Evolutionary conservation across 805 yeast genomes (phyloP).

Genomic region (Wickerhamiella lipophila): DNA sequence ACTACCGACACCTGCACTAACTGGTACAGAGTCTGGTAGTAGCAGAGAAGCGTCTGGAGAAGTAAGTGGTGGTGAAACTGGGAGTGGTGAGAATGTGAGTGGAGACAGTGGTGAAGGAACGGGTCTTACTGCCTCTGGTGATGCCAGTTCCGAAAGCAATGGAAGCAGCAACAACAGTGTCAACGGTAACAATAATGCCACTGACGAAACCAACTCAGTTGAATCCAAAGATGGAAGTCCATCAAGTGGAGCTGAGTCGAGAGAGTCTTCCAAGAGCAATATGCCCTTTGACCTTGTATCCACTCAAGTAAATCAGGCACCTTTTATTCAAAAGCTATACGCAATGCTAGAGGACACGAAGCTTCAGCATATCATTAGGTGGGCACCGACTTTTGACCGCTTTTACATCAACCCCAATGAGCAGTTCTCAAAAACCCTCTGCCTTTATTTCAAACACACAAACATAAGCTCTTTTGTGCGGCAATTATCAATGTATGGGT

Average conservation of each 20-base stretch:
- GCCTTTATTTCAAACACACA: constrained; percentile 77
- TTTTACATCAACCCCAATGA: constrained; percentile 78
- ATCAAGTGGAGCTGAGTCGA: not conserved
- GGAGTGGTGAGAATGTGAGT: not conserved
- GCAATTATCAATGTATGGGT: constrained; percentile 92
- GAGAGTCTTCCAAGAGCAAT: not conserved
- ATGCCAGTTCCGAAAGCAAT: not conserved
- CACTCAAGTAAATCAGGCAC: constrained; percentile 35
- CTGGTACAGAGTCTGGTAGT: not conserved
- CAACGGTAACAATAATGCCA: not conserved
- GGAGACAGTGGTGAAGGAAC: not conserved
- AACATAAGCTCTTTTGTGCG: constrained; percentile 88
- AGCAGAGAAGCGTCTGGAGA: not conserved
- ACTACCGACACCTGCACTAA: not conserved
- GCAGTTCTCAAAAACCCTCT: constrained; percentile 64
- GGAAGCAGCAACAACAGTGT: not conserved
- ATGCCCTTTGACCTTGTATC: not conserved
- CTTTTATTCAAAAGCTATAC: constrained; percentile 80
- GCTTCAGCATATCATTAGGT: constrained; percentile 68
- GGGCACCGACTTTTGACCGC: constrained; percentile 60
- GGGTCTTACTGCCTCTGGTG: not conserved
- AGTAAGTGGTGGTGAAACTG: not conserved
- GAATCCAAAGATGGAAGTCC: not conserved
- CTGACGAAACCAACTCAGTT: not conserved
- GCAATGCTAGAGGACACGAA: constrained; percentile 72